A percentile compares a stretch with the other conserved stretches of the same genome.
Conservation (phyloP, 2,329 filamentous ascomycete species). For the Colletotrichum gigasporum region DNA sequence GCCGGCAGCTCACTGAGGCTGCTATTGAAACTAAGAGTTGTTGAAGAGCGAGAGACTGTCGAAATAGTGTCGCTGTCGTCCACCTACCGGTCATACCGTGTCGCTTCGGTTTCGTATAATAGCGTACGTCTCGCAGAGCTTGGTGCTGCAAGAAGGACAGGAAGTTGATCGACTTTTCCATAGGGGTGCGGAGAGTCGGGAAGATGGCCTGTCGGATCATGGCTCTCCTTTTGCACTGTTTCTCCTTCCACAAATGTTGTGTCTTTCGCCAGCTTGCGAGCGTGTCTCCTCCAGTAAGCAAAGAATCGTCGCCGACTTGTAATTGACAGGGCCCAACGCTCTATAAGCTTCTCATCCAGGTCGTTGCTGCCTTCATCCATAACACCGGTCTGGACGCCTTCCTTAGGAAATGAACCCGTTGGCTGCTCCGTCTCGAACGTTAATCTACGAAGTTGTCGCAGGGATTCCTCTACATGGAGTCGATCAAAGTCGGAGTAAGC, state of each 20-base stretch:
- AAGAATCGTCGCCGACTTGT: not conserved
- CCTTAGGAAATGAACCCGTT: not conserved
- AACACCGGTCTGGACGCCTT: too few relatives aligned
- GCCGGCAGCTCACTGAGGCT: not conserved
- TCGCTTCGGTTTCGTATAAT: not conserved
- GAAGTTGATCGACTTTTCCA: too few relatives aligned
- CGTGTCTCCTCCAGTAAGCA: constrained; percentile 17
- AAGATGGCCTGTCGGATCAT: too few relatives aligned
- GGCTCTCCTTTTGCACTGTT: too few relatives aligned
- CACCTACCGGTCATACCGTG: not conserved
- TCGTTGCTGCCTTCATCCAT: too few relatives aligned
- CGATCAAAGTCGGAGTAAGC: not conserved
- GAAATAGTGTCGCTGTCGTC: not conserved
- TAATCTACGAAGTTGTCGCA: not conserved
- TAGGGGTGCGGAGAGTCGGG: too few relatives aligned
- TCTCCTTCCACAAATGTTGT: too few relatives aligned
- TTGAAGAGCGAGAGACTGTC: not conserved
- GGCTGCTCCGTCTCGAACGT: not conserved
- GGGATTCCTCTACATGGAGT: not conserved
- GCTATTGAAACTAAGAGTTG: not conserved
- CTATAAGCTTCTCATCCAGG: not conserved
- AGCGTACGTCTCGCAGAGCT: not conserved
- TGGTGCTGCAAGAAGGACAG: not conserved
- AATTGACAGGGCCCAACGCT: not conserved
- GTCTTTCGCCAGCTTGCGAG: not conserved